Evolutionary conservation across 2,329 filamentous ascomycete genomes (phyloP).

Genomic region (Xylaria sp.): DNA sequence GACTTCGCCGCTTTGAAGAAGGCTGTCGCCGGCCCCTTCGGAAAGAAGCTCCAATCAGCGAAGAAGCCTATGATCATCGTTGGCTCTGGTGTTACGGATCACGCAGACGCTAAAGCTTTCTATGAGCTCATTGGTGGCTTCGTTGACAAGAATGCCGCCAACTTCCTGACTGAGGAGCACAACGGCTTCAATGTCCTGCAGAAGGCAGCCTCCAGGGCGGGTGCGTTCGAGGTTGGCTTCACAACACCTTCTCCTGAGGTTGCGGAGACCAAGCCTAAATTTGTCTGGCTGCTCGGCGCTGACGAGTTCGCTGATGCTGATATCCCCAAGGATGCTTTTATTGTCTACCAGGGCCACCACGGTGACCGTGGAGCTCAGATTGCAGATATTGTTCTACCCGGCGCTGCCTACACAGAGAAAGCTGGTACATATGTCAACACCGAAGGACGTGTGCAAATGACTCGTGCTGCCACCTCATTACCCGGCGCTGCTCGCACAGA

Average conservation of each 20-base stretch:
- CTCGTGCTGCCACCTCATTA: slow-evolving; percentile 85
- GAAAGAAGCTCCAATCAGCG: slow-evolving; percentile 88
- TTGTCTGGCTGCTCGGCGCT: slow-evolving; percentile 95
- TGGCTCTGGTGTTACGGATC: slow-evolving; percentile 90
- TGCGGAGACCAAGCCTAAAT: slow-evolving; percentile 87
- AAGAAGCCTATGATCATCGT: slow-evolving; percentile 97
- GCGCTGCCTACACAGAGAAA: slow-evolving; percentile 97
- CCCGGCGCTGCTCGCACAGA: slow-evolving; percentile 92
- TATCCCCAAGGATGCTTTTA: slow-evolving; percentile 94
- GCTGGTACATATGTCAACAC: slow-evolving; percentile 97
- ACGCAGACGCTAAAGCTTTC: slow-evolving; percentile 88
- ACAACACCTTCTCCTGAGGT: slow-evolving; percentile 84
- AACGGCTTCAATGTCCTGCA: slow-evolving; percentile 98
- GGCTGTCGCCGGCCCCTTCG: slow-evolving; percentile 85
- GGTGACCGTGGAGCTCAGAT: slow-evolving; percentile 93
- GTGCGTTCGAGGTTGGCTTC: slow-evolving; percentile 96
- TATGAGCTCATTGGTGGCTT: slow-evolving; percentile 92
- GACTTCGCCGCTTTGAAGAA: slow-evolving; percentile 84
- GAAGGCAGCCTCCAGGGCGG: slow-evolving; percentile 88
- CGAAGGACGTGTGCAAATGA: slow-evolving; percentile 94
- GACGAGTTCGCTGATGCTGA: slow-evolving; percentile 88
- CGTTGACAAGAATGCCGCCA: slow-evolving; percentile 90
- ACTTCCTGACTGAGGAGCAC: slow-evolving; percentile 91
- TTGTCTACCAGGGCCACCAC: slow-evolving; percentile 98
- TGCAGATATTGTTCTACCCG: slow-evolving; percentile 92